phyloP scores from a whole-genome alignment of 345 rosid genomes.

The Eucalyptus sideroxylon region DNA sequence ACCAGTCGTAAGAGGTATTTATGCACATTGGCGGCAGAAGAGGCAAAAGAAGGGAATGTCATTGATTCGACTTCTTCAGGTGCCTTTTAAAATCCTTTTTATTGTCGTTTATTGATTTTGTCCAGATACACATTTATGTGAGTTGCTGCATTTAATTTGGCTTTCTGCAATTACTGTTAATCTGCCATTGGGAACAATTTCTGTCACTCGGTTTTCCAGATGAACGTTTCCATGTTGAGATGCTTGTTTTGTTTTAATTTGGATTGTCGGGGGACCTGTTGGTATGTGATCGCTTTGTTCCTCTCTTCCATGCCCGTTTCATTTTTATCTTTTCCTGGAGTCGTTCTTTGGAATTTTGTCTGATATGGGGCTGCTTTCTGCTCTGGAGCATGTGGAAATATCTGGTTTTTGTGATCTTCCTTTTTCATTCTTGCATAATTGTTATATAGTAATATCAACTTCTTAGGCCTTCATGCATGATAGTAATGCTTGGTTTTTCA shows the following conservation, averaged over 20 bases:
- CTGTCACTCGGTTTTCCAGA: neutral
- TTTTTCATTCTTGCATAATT: neutral
- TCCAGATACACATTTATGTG: neutral
- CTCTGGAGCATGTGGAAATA: neutral
- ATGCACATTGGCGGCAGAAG: constrained; percentile 74
- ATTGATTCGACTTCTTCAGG: constrained; percentile 91
- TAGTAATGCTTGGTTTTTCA: neutral
- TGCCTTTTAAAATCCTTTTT: constrained; percentile 4
- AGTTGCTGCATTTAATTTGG: neutral
- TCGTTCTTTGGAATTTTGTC: neutral
- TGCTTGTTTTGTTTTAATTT: neutral
- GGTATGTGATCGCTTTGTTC: neutral
- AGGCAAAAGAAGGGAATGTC: constrained; percentile 79
- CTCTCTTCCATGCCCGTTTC: neutral
- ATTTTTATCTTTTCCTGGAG: neutral
- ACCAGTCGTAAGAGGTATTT: constrained; percentile 28
- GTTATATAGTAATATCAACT: no score
- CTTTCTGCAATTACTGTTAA: neutral
- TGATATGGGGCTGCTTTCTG: neutral
- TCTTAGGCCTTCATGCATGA: no score
- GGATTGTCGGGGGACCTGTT: neutral
- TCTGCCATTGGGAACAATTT: neutral
- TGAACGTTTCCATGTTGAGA: neutral
- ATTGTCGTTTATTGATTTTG: neutral
- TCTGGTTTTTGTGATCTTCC: neutral